phyloP scores from a whole-genome alignment of 805 yeast species.

The Wickerhamomyces chaumierensis region DNA sequence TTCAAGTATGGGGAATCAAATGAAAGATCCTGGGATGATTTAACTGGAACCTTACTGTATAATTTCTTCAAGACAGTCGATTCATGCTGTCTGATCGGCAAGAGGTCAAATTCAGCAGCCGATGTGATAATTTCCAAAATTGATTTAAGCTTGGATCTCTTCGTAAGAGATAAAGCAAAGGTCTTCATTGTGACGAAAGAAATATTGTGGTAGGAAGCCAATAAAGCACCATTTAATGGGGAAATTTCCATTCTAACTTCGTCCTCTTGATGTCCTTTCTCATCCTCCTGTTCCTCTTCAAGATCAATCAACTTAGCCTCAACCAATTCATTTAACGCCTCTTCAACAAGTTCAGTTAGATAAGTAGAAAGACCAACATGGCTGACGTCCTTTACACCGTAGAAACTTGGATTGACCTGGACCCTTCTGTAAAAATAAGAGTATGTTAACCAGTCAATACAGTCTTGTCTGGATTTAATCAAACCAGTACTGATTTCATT shows the following conservation, averaged over 20 bases:
- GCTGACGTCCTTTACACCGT: constrained; percentile 60
- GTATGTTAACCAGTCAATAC: constrained; percentile 84
- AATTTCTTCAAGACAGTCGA: constrained; percentile 33
- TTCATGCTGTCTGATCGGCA: constrained; percentile 59
- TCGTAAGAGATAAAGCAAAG: constrained; percentile 37
- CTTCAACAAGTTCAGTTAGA: constrained; percentile 76
- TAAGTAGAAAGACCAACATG: constrained; percentile 67
- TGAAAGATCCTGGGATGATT: constrained; percentile 25
- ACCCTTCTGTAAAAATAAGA: constrained; percentile 75
- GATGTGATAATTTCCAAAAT: constrained; percentile 55
- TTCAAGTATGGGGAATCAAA: constrained; percentile 49
- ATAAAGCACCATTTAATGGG: constrained; percentile 62
- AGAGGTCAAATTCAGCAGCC: constrained; percentile 60
- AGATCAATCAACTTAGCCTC: constrained; percentile 54
- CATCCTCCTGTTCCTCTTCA: constrained; percentile 27
- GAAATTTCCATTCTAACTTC: constrained; percentile 25
- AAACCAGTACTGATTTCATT: constrained; percentile 62
- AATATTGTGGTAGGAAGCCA: constrained; percentile 64
- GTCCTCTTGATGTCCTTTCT: constrained; percentile 21
- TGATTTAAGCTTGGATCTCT: constrained; percentile 45
- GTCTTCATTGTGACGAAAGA: constrained; percentile 58
- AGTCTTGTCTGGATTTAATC: constrained; percentile 64
- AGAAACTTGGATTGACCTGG: constrained; percentile 76
- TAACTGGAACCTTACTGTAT: constrained; percentile 53
- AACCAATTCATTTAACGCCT: constrained; percentile 47